These are phyloP conservation scores for Magnolia officinalis DNA, from an alignment of 164 flowering plant genomes.

Conservation along the genomic window DNA sequence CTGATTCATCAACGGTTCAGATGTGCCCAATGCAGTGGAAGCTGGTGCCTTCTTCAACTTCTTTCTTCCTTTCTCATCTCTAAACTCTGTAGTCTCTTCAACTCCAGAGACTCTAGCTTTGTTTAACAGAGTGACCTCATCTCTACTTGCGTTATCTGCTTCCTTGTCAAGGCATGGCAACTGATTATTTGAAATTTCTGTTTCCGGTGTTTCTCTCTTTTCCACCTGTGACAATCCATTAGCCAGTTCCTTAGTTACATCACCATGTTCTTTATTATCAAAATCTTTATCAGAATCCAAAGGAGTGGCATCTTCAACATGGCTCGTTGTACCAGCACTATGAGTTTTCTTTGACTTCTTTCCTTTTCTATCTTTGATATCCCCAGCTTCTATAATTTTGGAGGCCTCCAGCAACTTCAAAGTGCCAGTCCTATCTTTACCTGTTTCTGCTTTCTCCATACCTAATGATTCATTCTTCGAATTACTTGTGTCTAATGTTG, in stretches of 20 bases:
- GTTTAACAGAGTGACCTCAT: constrained; percentile 17
- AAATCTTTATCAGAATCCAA: constrained; percentile 2
- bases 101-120: constrained; percentile 11
- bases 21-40: constrained; percentile 16
- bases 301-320: constrained; percentile 11
- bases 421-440: constrained; percentile 10
- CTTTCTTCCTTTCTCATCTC: constrained; percentile 23
- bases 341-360: constrained; percentile 31
- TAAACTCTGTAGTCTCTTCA: constrained; percentile 15
- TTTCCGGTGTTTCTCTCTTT: constrained; percentile 4
- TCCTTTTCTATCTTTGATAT: constrained; percentile 24
- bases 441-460: constrained; percentile 12
- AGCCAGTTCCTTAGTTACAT: neutral
- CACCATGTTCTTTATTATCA: constrained; percentile 4
- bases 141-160: constrained; percentile 15
- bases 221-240: constrained; percentile 12
- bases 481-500: constrained; percentile 5
- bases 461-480: neutral
- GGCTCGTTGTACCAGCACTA: constrained; percentile 14
- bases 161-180: constrained; percentile 12
- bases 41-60: constrained; percentile 26
- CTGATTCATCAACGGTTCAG: constrained; percentile 14
- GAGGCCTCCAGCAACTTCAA: constrained; percentile 17
- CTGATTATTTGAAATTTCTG: constrained; percentile 1
- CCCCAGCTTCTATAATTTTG: constrained; percentile 13